These are phyloP conservation scores for Fusarium dimerum DNA, from an alignment of 2,329 filamentous ascomycete species.

Conservation along the genomic window DNA sequence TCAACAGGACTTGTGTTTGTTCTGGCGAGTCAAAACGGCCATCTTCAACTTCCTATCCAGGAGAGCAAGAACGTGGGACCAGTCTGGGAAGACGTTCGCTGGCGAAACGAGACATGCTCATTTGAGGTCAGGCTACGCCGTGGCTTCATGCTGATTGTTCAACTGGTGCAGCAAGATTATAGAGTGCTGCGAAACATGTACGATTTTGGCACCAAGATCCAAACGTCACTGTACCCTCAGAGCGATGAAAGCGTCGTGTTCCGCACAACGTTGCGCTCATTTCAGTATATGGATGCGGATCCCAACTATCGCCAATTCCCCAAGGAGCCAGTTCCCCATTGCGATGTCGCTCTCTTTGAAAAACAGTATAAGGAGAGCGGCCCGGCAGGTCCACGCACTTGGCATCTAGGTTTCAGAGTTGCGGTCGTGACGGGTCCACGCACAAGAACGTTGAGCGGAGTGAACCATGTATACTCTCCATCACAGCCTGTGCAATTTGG, in stretches of 20 bases:
- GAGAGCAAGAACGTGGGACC: constrained; percentile 66
- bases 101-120: constrained; percentile 67
- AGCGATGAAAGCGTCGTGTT: constrained; percentile 71
- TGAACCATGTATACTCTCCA: constrained; percentile 69
- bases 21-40: constrained; percentile 77
- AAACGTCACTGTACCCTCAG: constrained; percentile 67
- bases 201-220: constrained; percentile 78
- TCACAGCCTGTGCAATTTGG: constrained; percentile 74
- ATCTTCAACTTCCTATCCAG: constrained; percentile 74
- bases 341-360: constrained; percentile 76
- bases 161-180: constrained; percentile 76
- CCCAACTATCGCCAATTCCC: constrained; percentile 73
- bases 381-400: constrained; percentile 69
- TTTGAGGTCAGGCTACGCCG: constrained; percentile 73
- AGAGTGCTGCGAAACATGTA: constrained; percentile 79
- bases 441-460: constrained; percentile 74
- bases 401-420: constrained; percentile 79
- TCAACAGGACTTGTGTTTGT: constrained; percentile 72
- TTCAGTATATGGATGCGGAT: constrained; percentile 79
- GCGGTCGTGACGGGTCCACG: constrained; percentile 75
- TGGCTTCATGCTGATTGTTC: constrained; percentile 71
- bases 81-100: constrained; percentile 80
- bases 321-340: constrained; percentile 69
- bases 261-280: constrained; percentile 67
- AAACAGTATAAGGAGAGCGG: constrained; percentile 67